Base-by-base conservation (phyloP, 2,329 filamentous ascomycete species). In the Ophiobolus disseminans region DNA sequence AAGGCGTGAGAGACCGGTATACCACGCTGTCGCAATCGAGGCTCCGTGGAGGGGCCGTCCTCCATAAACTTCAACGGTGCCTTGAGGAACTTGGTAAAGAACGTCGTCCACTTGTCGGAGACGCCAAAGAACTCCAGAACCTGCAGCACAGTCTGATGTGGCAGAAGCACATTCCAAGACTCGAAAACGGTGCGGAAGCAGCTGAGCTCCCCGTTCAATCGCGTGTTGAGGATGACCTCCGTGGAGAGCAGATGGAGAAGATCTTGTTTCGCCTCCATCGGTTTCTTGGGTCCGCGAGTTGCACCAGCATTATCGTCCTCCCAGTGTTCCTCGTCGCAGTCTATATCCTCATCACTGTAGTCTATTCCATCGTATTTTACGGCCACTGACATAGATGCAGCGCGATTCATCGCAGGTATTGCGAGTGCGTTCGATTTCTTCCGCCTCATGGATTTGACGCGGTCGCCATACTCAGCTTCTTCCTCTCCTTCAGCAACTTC, bases 61-160 rank as follows among this genome's bases (percentile, higher is more conserved):
- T 66, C 68, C 31, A 65, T 68, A 39, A 75, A 74, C 45, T 78
- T 79, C 32, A 81, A 57, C 0, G 78, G 78, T 5, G 78, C 73
- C 38, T 76, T 66, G 5, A 80, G 60, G 40, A 78, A 78, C 26
- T 73, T 76, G 31, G 65, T 67, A 58, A 79, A 79, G 60, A 81
- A 81, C 0, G 51, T 51, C 16, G 72, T 68, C 73, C 76, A 78
- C 34, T 70, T 68, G 5, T 70, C 57, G 2, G 73, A 72, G 13
- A 79, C 74, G 2, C 78, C 78, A 21, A 79, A 63, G 48, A 78
- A 80, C 3, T 69, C 62, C 53, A 81, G 72, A 0, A 79, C 65
- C 1, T 71, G 60, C 25, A 76, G 69, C 4, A 78, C 70, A 8
- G 77, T 78, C 22, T 68, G 71, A 57, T 81, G 78, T 1, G 78